These are phyloP conservation scores for Erythrobasidium yunnanense DNA, from an alignment of 768 basidiomycete genomes.

Conservation along the genomic window DNA sequence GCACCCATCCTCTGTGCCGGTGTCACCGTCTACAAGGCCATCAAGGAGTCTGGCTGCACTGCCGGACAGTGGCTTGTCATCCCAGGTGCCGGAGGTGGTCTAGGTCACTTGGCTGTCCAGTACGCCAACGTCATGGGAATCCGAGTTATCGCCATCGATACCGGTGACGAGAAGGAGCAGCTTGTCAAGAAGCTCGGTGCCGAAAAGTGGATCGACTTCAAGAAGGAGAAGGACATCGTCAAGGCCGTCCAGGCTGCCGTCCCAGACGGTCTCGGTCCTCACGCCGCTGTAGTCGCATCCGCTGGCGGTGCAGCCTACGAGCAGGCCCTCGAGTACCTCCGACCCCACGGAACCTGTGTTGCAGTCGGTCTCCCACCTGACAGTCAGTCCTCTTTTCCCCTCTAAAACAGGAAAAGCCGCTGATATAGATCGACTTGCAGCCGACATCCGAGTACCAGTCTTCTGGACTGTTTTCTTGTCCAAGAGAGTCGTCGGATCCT, in stretches of 20 bases:
- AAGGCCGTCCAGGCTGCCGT: slow-evolving; percentile 55
- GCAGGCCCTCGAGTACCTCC: slow-evolving; percentile 52
- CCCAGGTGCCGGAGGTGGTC: slow-evolving; percentile 39
- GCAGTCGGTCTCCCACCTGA: slow-evolving; percentile 63
- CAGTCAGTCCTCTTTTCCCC: slow-evolving; percentile 44
- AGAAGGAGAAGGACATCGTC: slow-evolving; percentile 55
- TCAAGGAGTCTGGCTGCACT: slow-evolving; percentile 58
- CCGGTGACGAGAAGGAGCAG: slow-evolving; percentile 57
- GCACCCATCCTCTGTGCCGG: slow-evolving; percentile 58
- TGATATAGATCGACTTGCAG: neutral
- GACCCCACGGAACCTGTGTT: slow-evolving; percentile 61
- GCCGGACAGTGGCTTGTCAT: slow-evolving; percentile 67
- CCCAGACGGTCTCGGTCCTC: slow-evolving; percentile 56
- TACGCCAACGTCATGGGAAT: slow-evolving; percentile 68
- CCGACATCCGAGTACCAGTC: slow-evolving; percentile 47
- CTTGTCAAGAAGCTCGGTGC: slow-evolving; percentile 32
- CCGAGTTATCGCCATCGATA: slow-evolving; percentile 70
- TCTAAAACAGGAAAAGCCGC: neutral
- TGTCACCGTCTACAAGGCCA: slow-evolving; percentile 47
- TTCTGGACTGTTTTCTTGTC: slow-evolving; percentile 51
- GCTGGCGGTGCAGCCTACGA: slow-evolving; percentile 44
- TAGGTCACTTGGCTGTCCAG: slow-evolving; percentile 54
- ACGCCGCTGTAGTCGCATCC: slow-evolving; percentile 46
- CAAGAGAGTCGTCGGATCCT: slow-evolving; percentile 42
- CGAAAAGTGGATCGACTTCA: slow-evolving; percentile 56